These are phyloP conservation scores for Leishmania mexicana DNA, from an alignment of 208 protist species.

Conservation along the genomic window DNA sequence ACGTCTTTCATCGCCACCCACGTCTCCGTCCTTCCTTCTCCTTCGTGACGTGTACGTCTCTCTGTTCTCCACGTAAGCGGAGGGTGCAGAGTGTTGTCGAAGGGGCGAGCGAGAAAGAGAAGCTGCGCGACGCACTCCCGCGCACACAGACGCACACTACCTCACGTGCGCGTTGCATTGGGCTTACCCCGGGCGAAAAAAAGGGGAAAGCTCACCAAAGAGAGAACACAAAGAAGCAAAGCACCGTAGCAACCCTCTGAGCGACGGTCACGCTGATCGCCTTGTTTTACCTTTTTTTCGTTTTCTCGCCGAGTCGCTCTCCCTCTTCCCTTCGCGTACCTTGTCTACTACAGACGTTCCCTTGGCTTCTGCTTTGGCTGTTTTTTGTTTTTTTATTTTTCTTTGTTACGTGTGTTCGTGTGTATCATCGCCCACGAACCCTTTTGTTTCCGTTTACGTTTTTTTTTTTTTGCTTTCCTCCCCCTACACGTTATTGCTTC, in stretches of 20 bases:
- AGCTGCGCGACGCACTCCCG: background rate
- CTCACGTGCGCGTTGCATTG: background rate
- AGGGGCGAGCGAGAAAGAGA: background rate
- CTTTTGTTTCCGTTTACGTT: background rate
- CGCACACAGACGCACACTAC: background rate
- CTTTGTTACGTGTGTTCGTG: background rate
- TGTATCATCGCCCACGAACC: background rate
- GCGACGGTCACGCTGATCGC: background rate
- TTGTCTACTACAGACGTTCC: background rate
- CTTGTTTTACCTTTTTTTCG: background rate
- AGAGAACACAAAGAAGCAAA: too few relatives aligned
- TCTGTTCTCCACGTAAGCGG: background rate
- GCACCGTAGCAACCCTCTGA: background rate
- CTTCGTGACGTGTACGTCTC: background rate
- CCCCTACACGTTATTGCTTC: constrained; percentile 1
- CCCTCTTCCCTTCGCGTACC: background rate
- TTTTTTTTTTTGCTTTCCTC: background rate
- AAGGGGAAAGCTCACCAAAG: background rate
- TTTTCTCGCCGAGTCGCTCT: background rate
- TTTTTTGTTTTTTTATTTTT: background rate
- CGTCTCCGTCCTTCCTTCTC: background rate
- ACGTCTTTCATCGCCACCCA: background rate
- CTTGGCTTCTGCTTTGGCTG: constrained; percentile 1
- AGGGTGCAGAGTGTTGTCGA: background rate
- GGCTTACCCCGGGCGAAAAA: too few relatives aligned